A percentile compares a stretch with the other conserved stretches of the same genome.
Conservation (phyloP, 2,329 filamentous ascomycete genomes). For the Emericellopsis cladophorae region DNA sequence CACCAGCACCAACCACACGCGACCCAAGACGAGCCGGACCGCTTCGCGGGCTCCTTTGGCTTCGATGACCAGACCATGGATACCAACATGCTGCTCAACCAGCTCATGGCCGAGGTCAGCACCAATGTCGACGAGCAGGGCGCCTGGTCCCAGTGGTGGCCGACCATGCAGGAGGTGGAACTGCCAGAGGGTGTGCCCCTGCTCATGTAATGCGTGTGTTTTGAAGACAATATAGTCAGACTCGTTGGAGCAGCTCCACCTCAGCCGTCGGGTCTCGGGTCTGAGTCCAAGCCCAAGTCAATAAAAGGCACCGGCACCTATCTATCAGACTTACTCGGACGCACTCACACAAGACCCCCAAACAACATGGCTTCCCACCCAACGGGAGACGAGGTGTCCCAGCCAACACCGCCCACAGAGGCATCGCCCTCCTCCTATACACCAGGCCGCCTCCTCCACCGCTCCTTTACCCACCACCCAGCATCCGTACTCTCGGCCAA, state of each 20-base stretch:
- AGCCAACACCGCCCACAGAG: not conserved
- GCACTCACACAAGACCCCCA: not conserved
- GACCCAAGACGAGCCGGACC: no score
- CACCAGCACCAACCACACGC: not conserved
- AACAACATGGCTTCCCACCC: not conserved
- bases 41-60: not conserved
- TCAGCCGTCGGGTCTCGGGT: not conserved
- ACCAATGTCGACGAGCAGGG: constrained; percentile 13
- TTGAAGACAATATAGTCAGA: not conserved
- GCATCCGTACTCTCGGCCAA: constrained; percentile 26
- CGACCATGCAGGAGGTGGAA: constrained; percentile 9
- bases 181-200: constrained; percentile 3
- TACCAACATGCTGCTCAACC: constrained; percentile 9
- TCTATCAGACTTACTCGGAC: not conserved
- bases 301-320: not conserved
- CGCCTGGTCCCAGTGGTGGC: constrained; percentile 14
- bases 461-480: constrained; percentile 16
- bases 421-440: not conserved
- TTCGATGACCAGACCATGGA: constrained; percentile 4
- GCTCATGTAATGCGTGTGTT: not conserved
- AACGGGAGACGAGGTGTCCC: not conserved
- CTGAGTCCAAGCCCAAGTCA: not conserved
- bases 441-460: constrained; percentile 14
- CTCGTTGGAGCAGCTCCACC: constrained; percentile 2
- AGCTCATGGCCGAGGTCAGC: constrained; percentile 12